Evolutionary conservation across 1,139 yeast genomes (phyloP), one percentile per base, ranked within the genome.

Genomic region (Magnusiomyces magnusii): DNA sequence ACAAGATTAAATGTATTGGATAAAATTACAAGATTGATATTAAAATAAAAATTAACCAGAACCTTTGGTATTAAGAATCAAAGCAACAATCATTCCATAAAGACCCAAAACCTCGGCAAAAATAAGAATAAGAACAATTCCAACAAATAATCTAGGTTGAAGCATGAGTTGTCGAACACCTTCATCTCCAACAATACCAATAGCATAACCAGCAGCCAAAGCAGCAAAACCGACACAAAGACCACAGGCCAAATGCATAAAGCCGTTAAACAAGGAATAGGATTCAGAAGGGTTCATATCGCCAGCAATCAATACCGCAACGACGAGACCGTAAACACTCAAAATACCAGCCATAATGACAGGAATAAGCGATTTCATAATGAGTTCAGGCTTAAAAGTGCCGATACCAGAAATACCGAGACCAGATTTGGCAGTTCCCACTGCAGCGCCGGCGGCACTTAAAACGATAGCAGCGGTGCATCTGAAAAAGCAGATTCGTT

Each of bases 261-360:
- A 93, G 64, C 99, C 99, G 64, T 97, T 89, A 80, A 89, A 93
- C 68, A 93, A 80, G 60, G 98, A 96, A 78, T 93, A 97, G 89
- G 97, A 71, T 84, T 86, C 72, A 92, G 86, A 28, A 28, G 62
- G 62, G 49, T 58, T 58, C 23, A 60, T 55, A 93, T 83, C 65
- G 63, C 92, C 93, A 55, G 97, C 88, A 66, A 95, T 93, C 74
- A 95, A 82, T 62, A 95, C 99, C 27, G 97, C 87, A 63, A 95
- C 98, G 63, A 95, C 99, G 73, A 95, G 82, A 59, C 99, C 99
- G 75, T 95, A 95, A 78, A 95, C 95, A 75, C 99, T 97, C 77
- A 95, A 88, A 74, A 95, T 95, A 88, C 99, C 99, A 64, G 98
- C 96, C 97, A 95, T 92, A 78, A 95, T 87, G 68, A 95, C 99